phyloP scores from a whole-genome alignment of 2,329 filamentous ascomycete species.

The Talaromyces albobiverticillius region DNA sequence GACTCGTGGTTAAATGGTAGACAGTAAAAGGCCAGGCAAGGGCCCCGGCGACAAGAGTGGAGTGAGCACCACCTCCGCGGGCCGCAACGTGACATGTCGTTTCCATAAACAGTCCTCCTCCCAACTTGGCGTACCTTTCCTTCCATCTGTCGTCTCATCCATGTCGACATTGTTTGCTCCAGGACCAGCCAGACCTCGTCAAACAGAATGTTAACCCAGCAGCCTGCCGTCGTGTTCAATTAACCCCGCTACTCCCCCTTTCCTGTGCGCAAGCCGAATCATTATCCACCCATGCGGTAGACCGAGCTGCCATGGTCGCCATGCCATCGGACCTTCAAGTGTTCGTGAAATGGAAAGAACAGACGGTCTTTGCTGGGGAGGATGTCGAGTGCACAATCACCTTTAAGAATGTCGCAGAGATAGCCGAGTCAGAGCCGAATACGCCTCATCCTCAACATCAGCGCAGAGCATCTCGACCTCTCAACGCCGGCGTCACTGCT shows the following conservation, averaged over 20 bases:
- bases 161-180: slow-evolving; percentile 4
- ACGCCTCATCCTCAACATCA: slow-evolving; percentile 30
- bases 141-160: background rate
- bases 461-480: slow-evolving; percentile 36
- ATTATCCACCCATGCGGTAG: slow-evolving; percentile 31
- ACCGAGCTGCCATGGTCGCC: slow-evolving; percentile 26
- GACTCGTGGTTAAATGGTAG: too few relatives aligned
- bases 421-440: slow-evolving; percentile 30
- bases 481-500: slow-evolving; percentile 26
- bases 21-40: too few relatives aligned
- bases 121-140: background rate
- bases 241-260: slow-evolving; percentile 16
- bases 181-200: slow-evolving; percentile 7
- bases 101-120: background rate
- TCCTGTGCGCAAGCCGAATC: slow-evolving; percentile 19
- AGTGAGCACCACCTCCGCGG: slow-evolving; percentile 2
- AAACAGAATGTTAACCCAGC: slow-evolving; percentile 27
- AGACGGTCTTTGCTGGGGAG: slow-evolving; percentile 94
- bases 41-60: background rate
- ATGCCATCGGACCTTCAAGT: slow-evolving; percentile 79
- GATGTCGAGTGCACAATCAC: slow-evolving; percentile 94
- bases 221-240: slow-evolving; percentile 17
- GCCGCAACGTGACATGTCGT: background rate
- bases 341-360: slow-evolving; percentile 91
- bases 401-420: slow-evolving; percentile 77